Conservation (phyloP, 208 protist species). For the Leishmania mexicana region DNA sequence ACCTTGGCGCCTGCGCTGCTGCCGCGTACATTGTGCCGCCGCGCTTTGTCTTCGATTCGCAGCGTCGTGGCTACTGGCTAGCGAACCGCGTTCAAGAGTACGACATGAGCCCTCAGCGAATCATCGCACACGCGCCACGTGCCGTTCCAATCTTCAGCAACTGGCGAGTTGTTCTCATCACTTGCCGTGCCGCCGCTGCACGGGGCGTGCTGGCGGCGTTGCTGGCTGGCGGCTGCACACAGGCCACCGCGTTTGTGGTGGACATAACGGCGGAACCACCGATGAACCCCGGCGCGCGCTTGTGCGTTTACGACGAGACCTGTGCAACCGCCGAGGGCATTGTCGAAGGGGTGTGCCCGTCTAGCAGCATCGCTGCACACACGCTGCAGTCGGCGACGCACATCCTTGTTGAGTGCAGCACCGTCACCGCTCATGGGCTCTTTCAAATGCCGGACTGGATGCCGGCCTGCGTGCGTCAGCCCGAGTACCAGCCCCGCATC, state of each 20-base stretch:
- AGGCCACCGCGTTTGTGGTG: slow-evolving; percentile 37
- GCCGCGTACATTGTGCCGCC: slow-evolving; percentile 65
- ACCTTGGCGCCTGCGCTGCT: slow-evolving; percentile 70
- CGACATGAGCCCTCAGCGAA: slow-evolving; percentile 64
- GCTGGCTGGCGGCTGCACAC: slow-evolving; percentile 55
- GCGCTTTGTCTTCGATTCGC: slow-evolving; percentile 66
- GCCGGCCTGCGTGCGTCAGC: slow-evolving; percentile 31
- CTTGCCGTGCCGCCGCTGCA: slow-evolving; percentile 38
- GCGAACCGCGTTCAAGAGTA: slow-evolving; percentile 47
- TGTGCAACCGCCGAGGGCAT: slow-evolving; percentile 17
- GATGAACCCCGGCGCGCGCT: not conserved
- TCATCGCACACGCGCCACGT: slow-evolving; percentile 3
- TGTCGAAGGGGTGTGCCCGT: slow-evolving; percentile 28
- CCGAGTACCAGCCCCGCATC: slow-evolving; percentile 34
- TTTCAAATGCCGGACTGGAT: slow-evolving; percentile 64
- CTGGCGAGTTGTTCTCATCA: slow-evolving; percentile 73
- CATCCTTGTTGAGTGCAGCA: slow-evolving; percentile 65
- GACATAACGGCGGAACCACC: slow-evolving; percentile 15
- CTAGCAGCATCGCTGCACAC: slow-evolving; percentile 15
- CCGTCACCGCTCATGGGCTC: slow-evolving; percentile 27
- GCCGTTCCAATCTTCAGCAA: slow-evolving; percentile 31
- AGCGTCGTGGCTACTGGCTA: slow-evolving; percentile 63
- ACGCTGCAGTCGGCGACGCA: slow-evolving; percentile 40
- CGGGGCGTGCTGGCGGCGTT: slow-evolving; percentile 52
- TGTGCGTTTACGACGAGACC: slow-evolving; percentile 10